Base-by-base conservation (phyloP, 768 basidiomycete species). In the Boletus vermiculosoides region DNA sequence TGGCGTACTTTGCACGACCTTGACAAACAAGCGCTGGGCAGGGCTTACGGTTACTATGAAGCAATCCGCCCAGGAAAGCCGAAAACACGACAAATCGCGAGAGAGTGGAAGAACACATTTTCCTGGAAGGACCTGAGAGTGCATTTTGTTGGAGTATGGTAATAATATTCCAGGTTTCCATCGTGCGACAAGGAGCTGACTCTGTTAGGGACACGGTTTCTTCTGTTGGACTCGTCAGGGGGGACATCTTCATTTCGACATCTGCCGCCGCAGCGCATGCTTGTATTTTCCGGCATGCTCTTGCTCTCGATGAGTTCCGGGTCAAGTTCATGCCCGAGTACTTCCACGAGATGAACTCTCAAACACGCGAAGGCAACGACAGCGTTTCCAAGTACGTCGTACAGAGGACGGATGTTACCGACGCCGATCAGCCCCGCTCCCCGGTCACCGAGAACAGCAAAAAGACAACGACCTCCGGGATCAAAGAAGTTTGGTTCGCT, bases 401-500 rank as follows among this genome's bases (percentile, higher is more conserved):
- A 74, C 1, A 63, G 70, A 42, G 9, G 12, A 22, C 12, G 13
- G 41, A 23, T 6, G 13, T 13, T 13, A 23, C 41, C 9, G 7
- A 7, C 41, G 7, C 20, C 7, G 41, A 42, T 3, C 22, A 22
- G 36, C 16, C 6, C 8, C 16, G 23, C 13, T 7, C 13, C 10
- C 22, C 22, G 12, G 12, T 7, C 41, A 42, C 2, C 20, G 41
- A 44, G 22, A 15, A 23, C 22, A 23, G 22, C 42, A 16, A 16
- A 8, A 23, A 15, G 20, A 13, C 41, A 7, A 13, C 3, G 20
- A 22, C 41, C 15, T 36, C 15, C 15, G 5, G 15, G 34, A 57
- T 86, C n/a, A 76, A 81, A 53, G 85, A 88, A 63, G 86, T 88
- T 2, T 88, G 86, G 85, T 87, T 88, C 64, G 73, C 83, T 1